These are phyloP conservation scores for Epichloe coenophiala DNA, from an alignment of 2,329 filamentous ascomycete species.

Conservation along the genomic window DNA sequence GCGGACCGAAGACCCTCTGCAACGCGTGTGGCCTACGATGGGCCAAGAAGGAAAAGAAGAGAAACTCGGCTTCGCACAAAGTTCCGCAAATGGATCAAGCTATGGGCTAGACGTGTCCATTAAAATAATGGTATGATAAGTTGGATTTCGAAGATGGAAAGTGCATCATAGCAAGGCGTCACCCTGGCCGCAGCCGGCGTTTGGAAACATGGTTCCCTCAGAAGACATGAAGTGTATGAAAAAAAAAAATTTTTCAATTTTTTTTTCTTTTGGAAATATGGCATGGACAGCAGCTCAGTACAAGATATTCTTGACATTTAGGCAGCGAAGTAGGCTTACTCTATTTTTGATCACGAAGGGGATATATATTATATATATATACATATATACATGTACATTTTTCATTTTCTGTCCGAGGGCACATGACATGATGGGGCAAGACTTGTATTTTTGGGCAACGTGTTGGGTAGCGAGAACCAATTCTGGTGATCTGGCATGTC, in stretches of 20 bases:
- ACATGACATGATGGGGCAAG: no score
- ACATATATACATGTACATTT: no score
- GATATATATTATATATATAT: no score
- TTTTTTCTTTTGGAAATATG: background rate
- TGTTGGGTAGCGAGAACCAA: background rate
- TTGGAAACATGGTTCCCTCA: background rate
- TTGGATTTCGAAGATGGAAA: background rate
- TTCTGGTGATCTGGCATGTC: background rate
- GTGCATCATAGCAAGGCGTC: background rate
- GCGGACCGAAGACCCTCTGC: conserved; percentile 85
- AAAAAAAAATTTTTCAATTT: background rate
- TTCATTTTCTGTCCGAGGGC: no score
- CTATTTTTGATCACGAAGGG: no score
- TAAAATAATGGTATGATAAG: background rate
- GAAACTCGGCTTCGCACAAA: conserved; percentile 13
- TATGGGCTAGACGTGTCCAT: conserved; percentile 7
- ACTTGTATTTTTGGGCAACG: background rate
- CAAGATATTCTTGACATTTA: no score
- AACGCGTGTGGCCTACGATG: conserved; percentile 78
- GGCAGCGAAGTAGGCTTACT: no score
- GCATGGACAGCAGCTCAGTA: no score
- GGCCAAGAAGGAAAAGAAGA: conserved; percentile 75
- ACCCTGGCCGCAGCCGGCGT: background rate
- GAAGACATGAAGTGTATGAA: background rate
- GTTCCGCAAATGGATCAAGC: conserved; percentile 11